Evolutionary conservation across 2,329 filamentous ascomycete genomes (phyloP).

Genomic region (Penicillium sp.): DNA sequence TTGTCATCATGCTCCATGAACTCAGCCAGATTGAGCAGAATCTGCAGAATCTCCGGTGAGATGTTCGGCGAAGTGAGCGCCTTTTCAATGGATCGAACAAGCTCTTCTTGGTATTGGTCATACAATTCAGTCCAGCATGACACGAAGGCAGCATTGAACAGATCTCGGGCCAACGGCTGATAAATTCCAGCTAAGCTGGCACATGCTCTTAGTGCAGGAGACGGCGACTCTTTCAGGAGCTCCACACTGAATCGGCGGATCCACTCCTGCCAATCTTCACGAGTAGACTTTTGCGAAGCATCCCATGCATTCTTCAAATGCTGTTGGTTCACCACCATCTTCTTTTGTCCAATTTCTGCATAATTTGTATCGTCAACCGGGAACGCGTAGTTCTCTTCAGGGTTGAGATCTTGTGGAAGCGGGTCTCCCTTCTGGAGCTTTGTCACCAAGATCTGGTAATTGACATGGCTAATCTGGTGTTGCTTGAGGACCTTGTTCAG

Average conservation of each 20-base stretch:
- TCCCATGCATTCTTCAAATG: conserved; percentile 98
- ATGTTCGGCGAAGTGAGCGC: conserved; percentile 95
- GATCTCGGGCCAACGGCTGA: conserved; percentile 81
- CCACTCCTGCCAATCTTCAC: conserved; percentile 99
- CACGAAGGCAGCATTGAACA: conserved; percentile 99
- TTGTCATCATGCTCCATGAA: conserved; percentile 99
- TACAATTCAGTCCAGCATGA: conserved; percentile 99
- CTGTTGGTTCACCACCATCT: conserved; percentile 94
- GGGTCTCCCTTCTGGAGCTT: conserved; percentile 94
- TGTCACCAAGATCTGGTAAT: conserved; percentile 87
- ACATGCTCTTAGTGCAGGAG: conserved; percentile 90
- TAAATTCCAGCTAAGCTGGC: conserved; percentile 89
- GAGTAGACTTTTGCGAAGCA: conserved; percentile 91
- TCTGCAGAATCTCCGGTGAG: conserved; percentile 89
- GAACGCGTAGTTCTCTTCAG: conserved; percentile 76
- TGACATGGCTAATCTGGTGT: conserved; percentile 81
- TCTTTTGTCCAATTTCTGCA: conserved; percentile 84
- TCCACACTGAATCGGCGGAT: conserved; percentile 95
- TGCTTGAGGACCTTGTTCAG: conserved; percentile 82
- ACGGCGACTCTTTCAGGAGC: conserved; percentile 89
- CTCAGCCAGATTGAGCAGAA: conserved; percentile 92
- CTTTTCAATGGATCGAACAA: conserved; percentile 92
- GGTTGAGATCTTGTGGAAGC: conserved; percentile 90
- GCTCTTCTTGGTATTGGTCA: conserved; percentile 93
- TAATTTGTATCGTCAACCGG: conserved; percentile 77